Evolutionary conservation across 371 early-diverging fungal genomes (phyloP), one percentile per base, ranked within the genome.

Genomic region (Mortierella sp.): DNA sequence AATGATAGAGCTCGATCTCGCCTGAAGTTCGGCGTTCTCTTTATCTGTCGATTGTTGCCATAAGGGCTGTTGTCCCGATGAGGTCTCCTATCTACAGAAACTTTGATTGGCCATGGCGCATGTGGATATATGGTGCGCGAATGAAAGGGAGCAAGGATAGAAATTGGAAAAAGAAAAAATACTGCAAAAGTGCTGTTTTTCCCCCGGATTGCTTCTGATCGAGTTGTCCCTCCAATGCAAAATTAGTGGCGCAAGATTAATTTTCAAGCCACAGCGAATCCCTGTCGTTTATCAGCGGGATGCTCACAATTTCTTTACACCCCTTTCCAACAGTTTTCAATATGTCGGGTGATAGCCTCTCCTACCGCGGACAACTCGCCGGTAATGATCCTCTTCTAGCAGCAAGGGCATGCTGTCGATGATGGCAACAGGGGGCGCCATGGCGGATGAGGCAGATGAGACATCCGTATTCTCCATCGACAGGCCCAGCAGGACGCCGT

Each of bases 351-450:
- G 82, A 82, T 64, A 78, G 55, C 77, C 78, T 82, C 72, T 67
- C 77, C 78, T 82, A 74, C 78, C 77, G 82, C 77, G 82, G 82
- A 74, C 77, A 77, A 69, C 78, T 82, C 71, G 82, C 73, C 75
- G 82, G 82, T 82, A 75, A 55, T 78, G 71, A 71, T 71, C 72
- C 44, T 61, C 14, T 57, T 28, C 64, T 21, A 64, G 59, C 43
- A 24, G 34, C 70, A 6, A 26, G n/a, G 71, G 57, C 54, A 43
- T 24, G 43, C 24, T 44, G 55, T 67, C 59, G 48, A 37, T 26
- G 74, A 43, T 11, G 55, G 28, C 40, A 67, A 64, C 26, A 75
- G 34, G n/a, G 61, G 40, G 37, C 48, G 9, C 48, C 48, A 46
- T 53, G 10, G 11, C 13, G 51, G 19, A 73, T 69, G 73, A 40